phyloP scores from a whole-genome alignment of 768 basidiomycete genomes.

The Asterophora parasitica region DNA sequence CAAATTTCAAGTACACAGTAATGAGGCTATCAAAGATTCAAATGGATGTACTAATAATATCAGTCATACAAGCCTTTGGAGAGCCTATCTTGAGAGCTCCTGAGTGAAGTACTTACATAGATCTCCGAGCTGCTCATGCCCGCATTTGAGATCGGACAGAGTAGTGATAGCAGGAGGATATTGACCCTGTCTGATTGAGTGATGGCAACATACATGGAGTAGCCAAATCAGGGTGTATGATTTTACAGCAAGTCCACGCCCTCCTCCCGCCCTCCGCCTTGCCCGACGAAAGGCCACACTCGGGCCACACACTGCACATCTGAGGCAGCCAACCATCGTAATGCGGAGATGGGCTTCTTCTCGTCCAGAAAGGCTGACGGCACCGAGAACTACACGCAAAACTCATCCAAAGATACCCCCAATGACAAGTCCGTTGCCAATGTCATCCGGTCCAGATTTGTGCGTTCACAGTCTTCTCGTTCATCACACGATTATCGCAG shows the following conservation, averaged over 20 bases:
- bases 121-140: no score
- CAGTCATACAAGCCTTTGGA: no score
- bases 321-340: conserved; percentile 18
- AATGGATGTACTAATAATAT: no score
- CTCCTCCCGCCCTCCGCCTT: not conserved
- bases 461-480: conserved; percentile 30
- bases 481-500: conserved; percentile 5
- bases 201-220: not conserved
- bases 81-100: no score
- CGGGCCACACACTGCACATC: not conserved
- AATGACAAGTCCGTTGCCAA: conserved; percentile 46
- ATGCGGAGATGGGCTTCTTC: conserved; percentile 53
- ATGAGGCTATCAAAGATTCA: no score
- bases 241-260: not conserved
- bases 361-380: conserved; percentile 43
- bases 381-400: conserved; percentile 29
- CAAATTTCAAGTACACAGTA: no score
- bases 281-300: not conserved
- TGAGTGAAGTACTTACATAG: no score
- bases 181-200: conserved; percentile 19
- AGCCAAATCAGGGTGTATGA: not conserved
- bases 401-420: conserved; percentile 14
- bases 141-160: no score
- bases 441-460: conserved; percentile 59
- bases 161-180: not conserved